Evolutionary conservation across 2,329 filamentous ascomycete genomes (phyloP).

Genomic region (Beauveria pseudobassiana): DNA sequence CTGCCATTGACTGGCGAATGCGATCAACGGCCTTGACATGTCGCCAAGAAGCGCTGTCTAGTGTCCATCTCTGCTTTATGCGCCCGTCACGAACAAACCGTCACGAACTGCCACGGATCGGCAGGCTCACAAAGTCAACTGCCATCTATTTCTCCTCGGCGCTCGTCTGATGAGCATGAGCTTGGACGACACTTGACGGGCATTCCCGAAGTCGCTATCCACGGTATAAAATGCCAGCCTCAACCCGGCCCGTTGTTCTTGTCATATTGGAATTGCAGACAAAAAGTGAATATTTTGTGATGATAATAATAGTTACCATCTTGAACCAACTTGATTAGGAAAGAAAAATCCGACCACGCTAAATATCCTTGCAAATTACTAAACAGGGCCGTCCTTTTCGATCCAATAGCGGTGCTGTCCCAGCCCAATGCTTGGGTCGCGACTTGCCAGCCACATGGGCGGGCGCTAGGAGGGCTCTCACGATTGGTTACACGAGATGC

Average conservation of each 20-base stretch:
- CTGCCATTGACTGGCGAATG: too few relatives aligned
- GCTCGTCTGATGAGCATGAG: background rate
- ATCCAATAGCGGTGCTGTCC: background rate
- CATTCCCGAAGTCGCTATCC: background rate
- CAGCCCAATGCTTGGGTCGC: background rate
- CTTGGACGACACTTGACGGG: background rate
- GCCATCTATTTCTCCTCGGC: background rate
- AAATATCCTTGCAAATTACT: background rate
- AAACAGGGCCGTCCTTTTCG: background rate
- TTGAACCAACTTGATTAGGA: background rate
- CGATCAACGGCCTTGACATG: too few relatives aligned
- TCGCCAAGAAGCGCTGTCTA: too few relatives aligned
- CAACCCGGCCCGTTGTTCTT: background rate
- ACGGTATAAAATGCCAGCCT: background rate
- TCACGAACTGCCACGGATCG: too few relatives aligned
- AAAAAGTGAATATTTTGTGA: background rate
- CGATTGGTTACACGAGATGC: constrained; percentile 3
- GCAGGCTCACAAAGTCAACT: too few relatives aligned
- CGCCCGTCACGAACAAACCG: background rate
- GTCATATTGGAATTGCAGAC: background rate
- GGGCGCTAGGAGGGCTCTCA: constrained; percentile 5
- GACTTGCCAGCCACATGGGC: background rate
- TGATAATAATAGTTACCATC: background rate
- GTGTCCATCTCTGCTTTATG: background rate
- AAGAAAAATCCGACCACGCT: background rate